Conservation (phyloP, 495 filamentous ascomycete species). For the Oidiodendron maius region DNA sequence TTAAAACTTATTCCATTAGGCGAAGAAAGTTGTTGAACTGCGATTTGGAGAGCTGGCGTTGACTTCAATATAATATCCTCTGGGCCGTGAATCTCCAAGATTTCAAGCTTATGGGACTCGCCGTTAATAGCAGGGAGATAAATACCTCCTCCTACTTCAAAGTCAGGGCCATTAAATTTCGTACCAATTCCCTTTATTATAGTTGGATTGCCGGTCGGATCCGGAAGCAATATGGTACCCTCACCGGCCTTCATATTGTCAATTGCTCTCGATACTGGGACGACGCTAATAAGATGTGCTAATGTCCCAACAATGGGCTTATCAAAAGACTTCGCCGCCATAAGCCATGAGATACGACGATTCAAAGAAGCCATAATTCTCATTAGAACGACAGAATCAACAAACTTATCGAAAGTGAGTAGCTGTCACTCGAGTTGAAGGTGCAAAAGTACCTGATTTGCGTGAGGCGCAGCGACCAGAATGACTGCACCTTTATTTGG, state of each 20-base stretch:
- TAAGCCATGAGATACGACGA: constrained; percentile 14
- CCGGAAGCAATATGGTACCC: constrained; percentile 80
- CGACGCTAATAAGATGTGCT: not conserved
- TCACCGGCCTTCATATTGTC: constrained; percentile 71
- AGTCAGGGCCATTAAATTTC: constrained; percentile 61
- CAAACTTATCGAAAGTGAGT: no score
- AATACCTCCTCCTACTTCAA: constrained; percentile 70
- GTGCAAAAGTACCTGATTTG: constrained; percentile 99
- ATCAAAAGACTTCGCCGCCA: constrained; percentile 9
- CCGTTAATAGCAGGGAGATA: constrained; percentile 80
- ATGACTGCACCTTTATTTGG: constrained; percentile 83
- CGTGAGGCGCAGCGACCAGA: constrained; percentile 97
- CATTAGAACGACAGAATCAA: constrained; percentile 15
- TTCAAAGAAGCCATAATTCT: constrained; percentile 7
- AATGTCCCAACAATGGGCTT: constrained; percentile 3
- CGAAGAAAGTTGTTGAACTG: constrained; percentile 49
- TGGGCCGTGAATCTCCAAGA: constrained; percentile 68
- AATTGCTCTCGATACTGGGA: constrained; percentile 79
- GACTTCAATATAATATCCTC: constrained; percentile 82
- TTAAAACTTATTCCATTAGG: constrained; percentile 78
- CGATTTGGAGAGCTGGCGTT: constrained; percentile 61
- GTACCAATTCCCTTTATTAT: constrained; percentile 74
- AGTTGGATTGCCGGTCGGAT: constrained; percentile 72
- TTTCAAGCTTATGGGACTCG: constrained; percentile 66
- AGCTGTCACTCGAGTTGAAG: no score